Conservation (phyloP, 495 filamentous ascomycete species). For the Elaphomyces granulatus region DNA sequence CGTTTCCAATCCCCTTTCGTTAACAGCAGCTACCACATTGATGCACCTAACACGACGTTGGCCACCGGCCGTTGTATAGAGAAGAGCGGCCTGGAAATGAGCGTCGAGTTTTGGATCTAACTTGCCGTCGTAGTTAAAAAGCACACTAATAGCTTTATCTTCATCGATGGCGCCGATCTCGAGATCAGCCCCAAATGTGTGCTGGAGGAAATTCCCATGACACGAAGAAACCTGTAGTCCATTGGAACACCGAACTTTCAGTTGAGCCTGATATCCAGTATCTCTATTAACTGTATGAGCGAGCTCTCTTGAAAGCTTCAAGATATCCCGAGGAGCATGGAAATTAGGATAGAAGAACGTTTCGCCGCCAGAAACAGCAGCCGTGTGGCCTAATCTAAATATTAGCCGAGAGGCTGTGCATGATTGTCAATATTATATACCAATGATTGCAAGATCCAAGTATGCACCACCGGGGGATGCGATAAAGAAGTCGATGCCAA, state of each 20-base stretch:
- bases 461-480: conserved; percentile 80
- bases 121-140: conserved; percentile 95
- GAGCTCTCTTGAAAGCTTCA: conserved; percentile 75
- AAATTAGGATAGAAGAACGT: conserved; percentile 95
- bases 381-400: conserved; percentile 37
- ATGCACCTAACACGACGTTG: conserved; percentile 84
- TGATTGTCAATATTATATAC: conserved; percentile 36
- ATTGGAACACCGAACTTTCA: conserved; percentile 98
- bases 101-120: conserved; percentile 91
- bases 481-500: conserved; percentile 89
- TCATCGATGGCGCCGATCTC: conserved; percentile 88
- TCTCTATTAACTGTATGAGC: conserved; percentile 79
- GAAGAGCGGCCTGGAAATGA: conserved; percentile 89
- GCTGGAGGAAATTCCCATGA: conserved; percentile 91
- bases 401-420: background rate
- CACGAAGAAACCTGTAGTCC: conserved; percentile 89
- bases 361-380: conserved; percentile 76
- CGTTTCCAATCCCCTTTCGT: conserved; percentile 64
- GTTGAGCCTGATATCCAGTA: conserved; percentile 89
- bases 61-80: conserved; percentile 86
- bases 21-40: conserved; percentile 86
- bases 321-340: conserved; percentile 66
- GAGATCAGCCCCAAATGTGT: conserved; percentile 86
- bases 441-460: conserved; percentile 88
- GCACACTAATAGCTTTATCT: conserved; percentile 82